Evolutionary conservation across 768 basidiomycete genomes (phyloP).

Genomic region (Boletus barrowsii): DNA sequence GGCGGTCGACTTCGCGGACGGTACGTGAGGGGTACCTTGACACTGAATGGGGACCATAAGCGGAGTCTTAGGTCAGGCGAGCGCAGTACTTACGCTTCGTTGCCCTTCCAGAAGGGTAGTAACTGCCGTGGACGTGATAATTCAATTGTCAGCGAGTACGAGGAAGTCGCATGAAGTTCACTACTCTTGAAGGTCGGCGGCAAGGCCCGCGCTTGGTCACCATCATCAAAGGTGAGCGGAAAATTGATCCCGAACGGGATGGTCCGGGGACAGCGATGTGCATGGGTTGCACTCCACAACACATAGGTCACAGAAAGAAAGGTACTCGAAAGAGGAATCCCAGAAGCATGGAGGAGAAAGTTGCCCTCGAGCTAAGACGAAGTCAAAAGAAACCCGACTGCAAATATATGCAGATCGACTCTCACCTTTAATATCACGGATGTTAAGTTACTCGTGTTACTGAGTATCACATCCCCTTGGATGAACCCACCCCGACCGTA

Average conservation of each 20-base stretch:
- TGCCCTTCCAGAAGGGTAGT: slow-evolving; percentile 43
- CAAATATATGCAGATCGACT: background rate
- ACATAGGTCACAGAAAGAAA: slow-evolving; percentile 18
- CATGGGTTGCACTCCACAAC: slow-evolving; percentile 17
- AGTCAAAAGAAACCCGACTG: background rate
- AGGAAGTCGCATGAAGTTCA: slow-evolving; percentile 32
- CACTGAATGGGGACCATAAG: slow-evolving; percentile 29
- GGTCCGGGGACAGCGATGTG: slow-evolving; percentile 30
- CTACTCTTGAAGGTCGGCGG: slow-evolving; percentile 46
- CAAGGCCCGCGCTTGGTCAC: slow-evolving; percentile 32
- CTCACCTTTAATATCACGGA: slow-evolving; percentile 26
- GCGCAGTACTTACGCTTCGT: slow-evolving; percentile 40
- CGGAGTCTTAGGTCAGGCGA: background rate
- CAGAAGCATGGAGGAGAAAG: slow-evolving; percentile 16
- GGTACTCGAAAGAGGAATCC: slow-evolving; percentile 7
- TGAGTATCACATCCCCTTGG: slow-evolving; percentile 23
- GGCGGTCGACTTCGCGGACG: slow-evolving; percentile 53
- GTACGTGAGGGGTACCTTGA: slow-evolving; percentile 51
- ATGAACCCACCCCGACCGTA: slow-evolving; percentile 23
- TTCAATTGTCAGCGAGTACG: slow-evolving; percentile 46
- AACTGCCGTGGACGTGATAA: slow-evolving; percentile 39
- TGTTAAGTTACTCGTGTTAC: slow-evolving; percentile 3
- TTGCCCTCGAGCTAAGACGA: slow-evolving; percentile 24
- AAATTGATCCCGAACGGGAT: slow-evolving; percentile 44
- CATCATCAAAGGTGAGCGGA: slow-evolving; percentile 45